A percentile compares a stretch with the other conserved stretches of the same genome.
Evolutionary conservation across 768 basidiomycete species (phyloP).

Genomic region (Porpolomopsis calyptriformis): DNA sequence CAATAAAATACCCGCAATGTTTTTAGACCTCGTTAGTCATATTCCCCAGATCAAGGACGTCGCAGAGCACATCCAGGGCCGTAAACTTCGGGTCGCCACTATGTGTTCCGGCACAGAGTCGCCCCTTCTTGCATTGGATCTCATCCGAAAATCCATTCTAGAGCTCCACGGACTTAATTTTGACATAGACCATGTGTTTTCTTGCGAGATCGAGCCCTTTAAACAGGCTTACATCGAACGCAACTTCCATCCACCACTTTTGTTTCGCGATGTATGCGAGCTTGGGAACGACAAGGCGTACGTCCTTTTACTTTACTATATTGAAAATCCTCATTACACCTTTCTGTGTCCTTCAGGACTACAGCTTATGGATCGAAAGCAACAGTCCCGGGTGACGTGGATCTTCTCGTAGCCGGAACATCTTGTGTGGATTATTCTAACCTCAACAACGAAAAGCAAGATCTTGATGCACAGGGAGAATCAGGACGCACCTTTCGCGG

Average conservation of each 20-base stretch:
- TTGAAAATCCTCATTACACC: not conserved
- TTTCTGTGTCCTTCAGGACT: slow-evolving; percentile 38
- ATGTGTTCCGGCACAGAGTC: slow-evolving; percentile 98
- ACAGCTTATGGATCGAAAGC: slow-evolving; percentile 87
- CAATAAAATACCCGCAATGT: slow-evolving; percentile 58
- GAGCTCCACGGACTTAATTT: slow-evolving; percentile 56
- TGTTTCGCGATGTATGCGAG: slow-evolving; percentile 93
- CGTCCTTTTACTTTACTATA: slow-evolving; percentile 19
- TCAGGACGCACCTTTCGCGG: slow-evolving; percentile 90
- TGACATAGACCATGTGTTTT: slow-evolving; percentile 85
- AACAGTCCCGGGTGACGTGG: slow-evolving; percentile 81
- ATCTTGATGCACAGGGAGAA: slow-evolving; percentile 81
- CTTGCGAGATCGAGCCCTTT: slow-evolving; percentile 94
- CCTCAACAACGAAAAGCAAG: slow-evolving; percentile 86
- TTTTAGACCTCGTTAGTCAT: slow-evolving; percentile 59
- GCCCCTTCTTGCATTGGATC: slow-evolving; percentile 78
- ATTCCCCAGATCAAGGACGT: slow-evolving; percentile 58
- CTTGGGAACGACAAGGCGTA: slow-evolving; percentile 71
- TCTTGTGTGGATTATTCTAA: slow-evolving; percentile 98
- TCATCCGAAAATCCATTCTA: slow-evolving; percentile 68
- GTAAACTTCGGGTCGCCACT: slow-evolving; percentile 86
- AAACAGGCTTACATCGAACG: slow-evolving; percentile 97
- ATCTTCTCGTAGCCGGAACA: slow-evolving; percentile 86
- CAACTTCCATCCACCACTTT: slow-evolving; percentile 84
- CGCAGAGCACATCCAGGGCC: slow-evolving; percentile 56